Evolutionary conservation across 169 alveolate species (phyloP), one percentile per base, ranked within the genome.

Genomic region (Amoebophrya sp.): DNA sequence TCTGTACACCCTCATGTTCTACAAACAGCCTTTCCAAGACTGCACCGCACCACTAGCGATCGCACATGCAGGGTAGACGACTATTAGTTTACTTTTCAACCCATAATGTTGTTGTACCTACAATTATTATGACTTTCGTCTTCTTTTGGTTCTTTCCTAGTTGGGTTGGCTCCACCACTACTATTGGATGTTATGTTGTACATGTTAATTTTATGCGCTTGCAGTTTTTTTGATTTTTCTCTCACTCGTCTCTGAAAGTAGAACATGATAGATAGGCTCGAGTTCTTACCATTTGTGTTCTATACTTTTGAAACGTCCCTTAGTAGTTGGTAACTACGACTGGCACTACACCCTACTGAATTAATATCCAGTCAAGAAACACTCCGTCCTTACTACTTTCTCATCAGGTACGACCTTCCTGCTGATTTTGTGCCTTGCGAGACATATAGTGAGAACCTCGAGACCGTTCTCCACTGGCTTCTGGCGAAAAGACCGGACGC

Each of bases 11-110:
- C 83, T 65, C 33, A 65, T 65, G 83, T 65, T 65, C 26, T 65
- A 65, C 83, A 65, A 65, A 36, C 83, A 65, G 26, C 83, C 83
- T 18, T 65, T 65, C 33, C 83, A 65, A 36, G 83, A 65, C 26
- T 65, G 83, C 83, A 65, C 83, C 33, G 83, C 83, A 26, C 83
- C 83, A 18, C 83, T 65, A 1, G 83, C 83, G 2, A 65, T 65
- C 12, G 83, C 83, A 36, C 83, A 65, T 36, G 83, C 83, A 12
- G 83, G 83, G 83, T 65, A 65, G 18, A 18, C 65, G 18, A n/a
- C n/a, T n/a, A n/a, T n/a, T n/a, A n/a, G n/a, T n/a, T n/a, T n/a
- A n/a, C n/a, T n/a, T n/a, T n/a, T n/a, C n/a, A n/a, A n/a, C n/a
- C n/a, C n/a, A n/a, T n/a, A n/a, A n/a, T n/a, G n/a, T n/a, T n/a